A percentile compares a stretch with the other conserved stretches of the same genome.
phyloP scores from a whole-genome alignment of 805 yeast species.

The Teunomyces tritomae region DNA sequence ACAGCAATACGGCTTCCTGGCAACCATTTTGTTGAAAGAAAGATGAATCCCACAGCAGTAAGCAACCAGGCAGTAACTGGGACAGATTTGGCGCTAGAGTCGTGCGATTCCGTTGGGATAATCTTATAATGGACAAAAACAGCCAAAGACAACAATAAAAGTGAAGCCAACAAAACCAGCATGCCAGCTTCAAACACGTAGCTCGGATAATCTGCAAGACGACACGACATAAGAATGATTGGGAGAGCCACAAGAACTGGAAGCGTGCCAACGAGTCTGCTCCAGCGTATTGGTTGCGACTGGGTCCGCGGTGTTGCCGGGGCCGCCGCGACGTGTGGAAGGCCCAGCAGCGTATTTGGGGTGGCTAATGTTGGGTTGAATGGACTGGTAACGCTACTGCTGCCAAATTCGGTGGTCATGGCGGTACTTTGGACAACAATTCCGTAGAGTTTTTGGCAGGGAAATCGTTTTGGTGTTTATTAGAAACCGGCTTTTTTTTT shows the following conservation, averaged over 20 bases:
- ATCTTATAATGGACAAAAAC: constrained; percentile 13
- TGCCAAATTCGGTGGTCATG: neutral
- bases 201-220: constrained; percentile 14
- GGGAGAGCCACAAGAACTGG: constrained; percentile 36
- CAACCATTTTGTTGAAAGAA: constrained; percentile 20
- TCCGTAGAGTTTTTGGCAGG: neutral
- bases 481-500: neutral
- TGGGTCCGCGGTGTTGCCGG: neutral
- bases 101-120: constrained; percentile 5
- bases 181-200: constrained; percentile 8
- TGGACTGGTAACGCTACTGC: neutral
- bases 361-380: neutral
- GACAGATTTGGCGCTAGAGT: neutral
- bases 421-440: neutral
- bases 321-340: neutral
- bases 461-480: neutral
- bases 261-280: constrained; percentile 16
- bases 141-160: constrained; percentile 17
- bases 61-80: constrained; percentile 12
- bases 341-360: no score
- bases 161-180: constrained; percentile 22
- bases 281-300: neutral
- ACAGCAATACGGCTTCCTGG: constrained; percentile 25
- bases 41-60: constrained; percentile 19
- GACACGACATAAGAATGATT: constrained; percentile 24